Evolutionary conservation across 2,329 filamentous ascomycete genomes (phyloP).

Genomic region (Sporothrix pallida): DNA sequence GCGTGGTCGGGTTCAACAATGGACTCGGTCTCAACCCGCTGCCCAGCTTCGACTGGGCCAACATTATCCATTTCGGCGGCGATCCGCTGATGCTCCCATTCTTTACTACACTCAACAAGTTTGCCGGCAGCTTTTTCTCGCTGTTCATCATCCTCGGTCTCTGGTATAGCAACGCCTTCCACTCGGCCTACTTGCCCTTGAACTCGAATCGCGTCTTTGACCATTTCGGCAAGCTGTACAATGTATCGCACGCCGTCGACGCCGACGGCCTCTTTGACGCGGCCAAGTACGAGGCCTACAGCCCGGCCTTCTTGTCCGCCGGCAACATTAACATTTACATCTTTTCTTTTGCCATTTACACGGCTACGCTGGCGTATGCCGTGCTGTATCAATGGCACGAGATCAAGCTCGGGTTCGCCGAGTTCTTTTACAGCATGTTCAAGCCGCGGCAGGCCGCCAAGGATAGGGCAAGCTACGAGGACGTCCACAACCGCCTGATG

Average conservation of each 20-base stretch:
- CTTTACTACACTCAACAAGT: slow-evolving; percentile 11
- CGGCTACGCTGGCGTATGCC: slow-evolving; percentile 58
- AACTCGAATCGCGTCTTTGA: slow-evolving; percentile 21
- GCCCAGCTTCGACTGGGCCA: slow-evolving; percentile 13
- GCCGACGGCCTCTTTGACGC: not conserved
- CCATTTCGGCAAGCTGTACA: not conserved
- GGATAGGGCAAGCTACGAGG: slow-evolving; percentile 38
- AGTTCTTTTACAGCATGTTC: slow-evolving; percentile 29
- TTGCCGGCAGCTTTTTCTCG: not conserved
- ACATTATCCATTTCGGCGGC: not conserved
- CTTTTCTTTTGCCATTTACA: slow-evolving; percentile 62
- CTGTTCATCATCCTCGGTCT: not conserved
- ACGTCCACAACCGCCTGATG: slow-evolving; percentile 57
- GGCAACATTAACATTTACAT: slow-evolving; percentile 59
- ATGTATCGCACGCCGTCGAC: not conserved
- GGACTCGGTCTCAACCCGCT: not conserved
- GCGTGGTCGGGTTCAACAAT: slow-evolving; percentile 11
- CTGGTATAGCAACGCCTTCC: slow-evolving; percentile 16
- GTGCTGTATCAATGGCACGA: slow-evolving; percentile 49
- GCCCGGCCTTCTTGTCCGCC: slow-evolving; percentile 58
- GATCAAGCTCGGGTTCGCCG: slow-evolving; percentile 34
- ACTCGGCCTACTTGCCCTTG: not conserved
- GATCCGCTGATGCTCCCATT: slow-evolving; percentile 1
- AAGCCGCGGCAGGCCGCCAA: slow-evolving; percentile 3
- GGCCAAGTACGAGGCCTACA: slow-evolving; percentile 56